phyloP scores from a whole-genome alignment of 2,329 filamentous ascomycete genomes.

The Talaromyces funiculosus region DNA sequence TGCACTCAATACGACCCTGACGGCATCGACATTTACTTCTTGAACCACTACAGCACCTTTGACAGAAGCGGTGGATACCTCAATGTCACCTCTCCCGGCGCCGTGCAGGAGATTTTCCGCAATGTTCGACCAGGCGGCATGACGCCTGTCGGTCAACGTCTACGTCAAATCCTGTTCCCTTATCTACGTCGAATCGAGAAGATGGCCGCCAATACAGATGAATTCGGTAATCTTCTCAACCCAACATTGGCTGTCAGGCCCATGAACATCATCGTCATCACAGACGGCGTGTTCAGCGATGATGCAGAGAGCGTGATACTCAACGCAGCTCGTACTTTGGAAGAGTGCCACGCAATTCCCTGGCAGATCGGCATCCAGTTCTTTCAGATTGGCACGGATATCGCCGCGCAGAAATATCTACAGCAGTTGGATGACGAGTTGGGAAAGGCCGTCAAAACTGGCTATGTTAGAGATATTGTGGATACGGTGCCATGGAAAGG shows the following conservation, averaged over 20 bases:
- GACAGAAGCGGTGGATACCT: conserved; percentile 51
- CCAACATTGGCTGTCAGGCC: conserved; percentile 55
- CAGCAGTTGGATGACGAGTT: conserved; percentile 70
- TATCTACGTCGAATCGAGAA: conserved; percentile 59
- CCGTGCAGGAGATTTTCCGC: conserved; percentile 66
- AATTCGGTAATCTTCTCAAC: conserved; percentile 24
- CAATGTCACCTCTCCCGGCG: conserved; percentile 54
- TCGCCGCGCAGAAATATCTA: conserved; percentile 59
- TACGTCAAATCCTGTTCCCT: conserved; percentile 65
- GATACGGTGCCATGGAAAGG: conserved; percentile 74
- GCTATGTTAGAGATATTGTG: conserved; percentile 70
- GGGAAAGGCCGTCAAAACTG: conserved; percentile 42
- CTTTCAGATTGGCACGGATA: conserved; percentile 82
- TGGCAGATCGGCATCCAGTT: conserved; percentile 92
- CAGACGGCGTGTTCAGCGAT: conserved; percentile 76
- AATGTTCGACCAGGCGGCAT: conserved; percentile 57
- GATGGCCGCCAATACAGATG: conserved; percentile 33
- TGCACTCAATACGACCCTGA: conserved; percentile 74
- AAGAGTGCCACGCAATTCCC: conserved; percentile 61
- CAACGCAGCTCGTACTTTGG: conserved; percentile 62
- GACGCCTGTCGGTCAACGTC: conserved; percentile 69
- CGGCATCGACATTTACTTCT: conserved; percentile 86
- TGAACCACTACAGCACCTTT: conserved; percentile 59
- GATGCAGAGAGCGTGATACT: conserved; percentile 69
- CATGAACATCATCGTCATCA: conserved; percentile 87